Evolutionary conservation across 2,329 filamentous ascomycete species (phyloP).

Genomic region (Cryphonectria radicalis): DNA sequence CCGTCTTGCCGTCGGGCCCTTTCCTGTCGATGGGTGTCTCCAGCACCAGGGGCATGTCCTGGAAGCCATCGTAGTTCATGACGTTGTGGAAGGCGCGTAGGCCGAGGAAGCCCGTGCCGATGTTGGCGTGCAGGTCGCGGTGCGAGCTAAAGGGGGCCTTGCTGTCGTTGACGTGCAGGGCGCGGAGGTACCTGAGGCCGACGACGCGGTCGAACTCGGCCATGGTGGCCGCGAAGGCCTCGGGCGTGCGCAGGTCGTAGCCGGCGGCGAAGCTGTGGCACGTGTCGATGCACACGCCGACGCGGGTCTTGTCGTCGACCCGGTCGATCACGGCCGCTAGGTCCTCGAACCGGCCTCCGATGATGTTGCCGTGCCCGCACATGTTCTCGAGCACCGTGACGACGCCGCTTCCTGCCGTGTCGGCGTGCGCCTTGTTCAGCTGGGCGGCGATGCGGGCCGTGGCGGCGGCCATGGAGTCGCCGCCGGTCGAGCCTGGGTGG

Average conservation of each 20-base stretch:
- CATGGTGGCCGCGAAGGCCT: conserved; percentile 75
- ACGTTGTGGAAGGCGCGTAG: conserved; percentile 88
- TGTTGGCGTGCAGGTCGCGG: conserved; percentile 92
- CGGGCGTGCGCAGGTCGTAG: conserved; percentile 81
- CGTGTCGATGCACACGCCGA: conserved; percentile 95
- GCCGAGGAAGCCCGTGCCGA: conserved; percentile 92
- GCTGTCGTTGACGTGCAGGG: conserved; percentile 93
- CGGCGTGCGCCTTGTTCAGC: conserved; percentile 80
- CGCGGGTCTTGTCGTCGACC: conserved; percentile 78
- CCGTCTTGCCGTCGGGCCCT: conserved; percentile 65
- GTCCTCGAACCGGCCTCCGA: conserved; percentile 86
- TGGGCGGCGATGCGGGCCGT: conserved; percentile 79
- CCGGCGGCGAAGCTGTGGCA: conserved; percentile 96
- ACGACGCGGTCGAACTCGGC: conserved; percentile 76
- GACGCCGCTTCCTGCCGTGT: conserved; percentile 66
- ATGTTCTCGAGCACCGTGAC: conserved; percentile 93
- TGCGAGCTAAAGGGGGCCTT: conserved; percentile 85
- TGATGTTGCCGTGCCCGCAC: conserved; percentile 86
- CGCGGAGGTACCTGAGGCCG: conserved; percentile 78
- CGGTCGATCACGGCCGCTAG: conserved; percentile 80
- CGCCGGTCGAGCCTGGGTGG: conserved; percentile 84
- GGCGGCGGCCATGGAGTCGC: conserved; percentile 68
- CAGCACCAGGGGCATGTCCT: conserved; percentile 84
- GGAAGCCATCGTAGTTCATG: conserved; percentile 79
- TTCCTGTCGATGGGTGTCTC: conserved; percentile 90